Percentiles rank a stretch among this genome's conserved stretches.
Conservation (phyloP, 352 stramenopile genomes). For the Phytophthora sansomeana region DNA sequence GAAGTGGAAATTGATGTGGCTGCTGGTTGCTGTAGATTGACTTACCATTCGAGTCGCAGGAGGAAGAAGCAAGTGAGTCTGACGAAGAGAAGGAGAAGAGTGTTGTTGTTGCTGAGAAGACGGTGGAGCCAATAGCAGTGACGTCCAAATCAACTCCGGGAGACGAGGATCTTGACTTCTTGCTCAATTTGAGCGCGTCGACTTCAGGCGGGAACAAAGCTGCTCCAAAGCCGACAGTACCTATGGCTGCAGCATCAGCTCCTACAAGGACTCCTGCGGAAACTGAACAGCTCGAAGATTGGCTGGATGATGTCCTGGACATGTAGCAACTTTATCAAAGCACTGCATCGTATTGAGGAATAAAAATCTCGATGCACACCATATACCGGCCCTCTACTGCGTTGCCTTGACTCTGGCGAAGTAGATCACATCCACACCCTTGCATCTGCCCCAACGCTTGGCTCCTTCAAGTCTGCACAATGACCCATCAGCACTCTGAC, state of each 20-base stretch:
- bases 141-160: conserved; percentile 4
- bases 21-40: conserved; percentile 42
- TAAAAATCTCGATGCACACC: neutral
- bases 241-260: conserved; percentile 1
- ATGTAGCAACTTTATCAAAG: conserved; percentile 24
- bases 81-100: conserved; percentile 12
- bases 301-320: conserved; percentile 73
- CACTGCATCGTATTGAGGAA: conserved; percentile 3
- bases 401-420: conserved; percentile 44
- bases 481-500: neutral
- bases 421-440: conserved; percentile 88
- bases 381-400: conserved; percentile 12
- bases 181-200: conserved; percentile 52
- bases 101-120: neutral
- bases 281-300: conserved; percentile 67
- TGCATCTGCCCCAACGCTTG: conserved; percentile 76
- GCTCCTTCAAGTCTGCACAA: conserved; percentile 65
- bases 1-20: neutral
- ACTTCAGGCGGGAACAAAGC: conserved; percentile 13
- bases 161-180: conserved; percentile 49
- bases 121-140: neutral
- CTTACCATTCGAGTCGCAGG: conserved; percentile 46
- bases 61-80: conserved; percentile 19
- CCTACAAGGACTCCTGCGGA: conserved; percentile 20
- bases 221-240: neutral